Percentiles rank a stretch among this genome's conserved stretches.
phyloP scores from a whole-genome alignment of 176 grass and related monocot species.

The Raddia distichophylla region DNA sequence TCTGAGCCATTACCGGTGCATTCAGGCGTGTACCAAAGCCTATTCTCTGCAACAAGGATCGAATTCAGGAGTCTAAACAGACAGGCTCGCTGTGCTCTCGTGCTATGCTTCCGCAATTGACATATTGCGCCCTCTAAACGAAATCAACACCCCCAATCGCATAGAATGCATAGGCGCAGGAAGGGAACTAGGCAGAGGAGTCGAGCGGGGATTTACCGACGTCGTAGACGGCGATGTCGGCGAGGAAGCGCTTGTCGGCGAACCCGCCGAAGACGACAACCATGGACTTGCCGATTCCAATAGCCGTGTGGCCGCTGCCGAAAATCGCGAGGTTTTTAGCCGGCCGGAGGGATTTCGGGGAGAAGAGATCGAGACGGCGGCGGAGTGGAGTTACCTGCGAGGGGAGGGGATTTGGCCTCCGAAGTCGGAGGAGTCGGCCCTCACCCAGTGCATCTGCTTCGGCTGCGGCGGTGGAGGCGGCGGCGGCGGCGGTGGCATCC shows the following conservation, averaged over 20 bases:
- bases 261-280: conserved; percentile 91
- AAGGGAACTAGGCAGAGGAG: not conserved
- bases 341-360: not conserved
- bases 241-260: conserved; percentile 80
- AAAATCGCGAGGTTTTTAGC: conserved; percentile 13
- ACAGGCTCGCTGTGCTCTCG: not conserved
- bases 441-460: conserved; percentile 82
- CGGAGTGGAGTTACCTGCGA: conserved; percentile 65
- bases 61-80: not conserved
- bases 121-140: not conserved
- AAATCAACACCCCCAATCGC: not conserved
- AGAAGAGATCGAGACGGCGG: not conserved
- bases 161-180: not conserved
- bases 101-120: not conserved
- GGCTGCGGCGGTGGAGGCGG: conserved; percentile 22
- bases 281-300: conserved; percentile 82
- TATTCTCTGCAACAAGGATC: conserved; percentile 64
- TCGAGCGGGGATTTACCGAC: conserved; percentile 46
- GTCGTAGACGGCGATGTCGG: conserved; percentile 81
- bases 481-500: not conserved
- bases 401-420: conserved; percentile 59
- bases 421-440: conserved; percentile 84
- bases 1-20: conserved; percentile 67
- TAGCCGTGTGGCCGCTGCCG: conserved; percentile 78
- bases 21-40: conserved; percentile 88